A percentile compares a stretch with the other conserved stretches of the same genome.
These are phyloP conservation scores for Aegilops longissima DNA, from an alignment of 176 grass and related monocot species.

Conservation along the genomic window DNA sequence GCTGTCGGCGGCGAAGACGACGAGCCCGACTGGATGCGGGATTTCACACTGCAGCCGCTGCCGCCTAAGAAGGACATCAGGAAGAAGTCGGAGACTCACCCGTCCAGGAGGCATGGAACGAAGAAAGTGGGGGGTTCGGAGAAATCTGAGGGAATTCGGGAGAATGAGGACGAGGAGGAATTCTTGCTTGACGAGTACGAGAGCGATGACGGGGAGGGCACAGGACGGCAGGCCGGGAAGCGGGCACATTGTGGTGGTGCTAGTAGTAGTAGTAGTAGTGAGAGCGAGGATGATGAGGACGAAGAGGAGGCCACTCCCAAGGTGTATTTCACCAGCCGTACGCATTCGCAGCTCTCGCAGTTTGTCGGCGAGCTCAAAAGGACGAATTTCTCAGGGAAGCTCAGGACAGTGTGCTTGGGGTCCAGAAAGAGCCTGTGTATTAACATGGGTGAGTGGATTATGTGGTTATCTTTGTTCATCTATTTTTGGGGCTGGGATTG, in stretches of 20 bases:
- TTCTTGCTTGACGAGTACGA: slow-evolving; percentile 82
- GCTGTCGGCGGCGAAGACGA: slow-evolving; percentile 28
- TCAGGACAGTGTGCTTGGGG: slow-evolving; percentile 70
- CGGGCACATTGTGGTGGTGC: slow-evolving; percentile 37
- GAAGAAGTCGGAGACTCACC: slow-evolving; percentile 25
- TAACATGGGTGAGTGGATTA: slow-evolving; percentile 62
- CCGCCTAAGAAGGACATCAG: slow-evolving; percentile 40
- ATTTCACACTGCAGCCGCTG: slow-evolving; percentile 44
- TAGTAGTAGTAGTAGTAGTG: slow-evolving; percentile 32
- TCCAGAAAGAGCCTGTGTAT: slow-evolving; percentile 92
- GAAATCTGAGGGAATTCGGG: slow-evolving; percentile 20
- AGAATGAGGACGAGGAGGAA: slow-evolving; percentile 45
- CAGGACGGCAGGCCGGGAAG: slow-evolving; percentile 35
- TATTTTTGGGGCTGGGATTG: not conserved
- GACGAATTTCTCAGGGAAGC: slow-evolving; percentile 45
- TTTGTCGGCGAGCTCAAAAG: slow-evolving; percentile 87
- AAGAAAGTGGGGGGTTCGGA: slow-evolving; percentile 25
- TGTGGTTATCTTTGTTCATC: not conserved
- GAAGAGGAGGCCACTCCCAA: slow-evolving; percentile 80
- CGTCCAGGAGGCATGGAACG: slow-evolving; percentile 1
- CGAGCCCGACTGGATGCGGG: slow-evolving; percentile 89
- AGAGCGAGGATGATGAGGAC: slow-evolving; percentile 42
- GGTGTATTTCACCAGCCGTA: slow-evolving; percentile 86
- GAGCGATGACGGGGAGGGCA: slow-evolving; percentile 48
- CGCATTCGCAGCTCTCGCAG: slow-evolving; percentile 88